Evolutionary conservation across 108 stramenopile species (phyloP), one percentile per base, ranked within the genome.

Genomic region (Nitzschia sp.): DNA sequence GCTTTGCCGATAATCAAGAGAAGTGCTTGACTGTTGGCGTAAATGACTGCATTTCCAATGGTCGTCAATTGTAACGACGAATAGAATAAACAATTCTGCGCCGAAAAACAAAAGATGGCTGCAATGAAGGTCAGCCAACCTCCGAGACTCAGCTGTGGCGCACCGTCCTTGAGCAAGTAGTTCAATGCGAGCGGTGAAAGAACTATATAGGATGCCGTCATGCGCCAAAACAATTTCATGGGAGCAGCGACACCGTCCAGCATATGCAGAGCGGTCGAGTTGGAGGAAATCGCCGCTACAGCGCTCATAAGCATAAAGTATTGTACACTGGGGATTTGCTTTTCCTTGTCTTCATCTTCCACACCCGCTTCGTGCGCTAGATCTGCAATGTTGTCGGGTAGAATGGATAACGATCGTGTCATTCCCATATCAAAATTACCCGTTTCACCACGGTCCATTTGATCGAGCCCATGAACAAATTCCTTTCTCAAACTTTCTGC

Each of bases 161-260:
- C 48, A 18, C 82, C 82, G 15, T 83, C 64, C 30, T 61, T 46
- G 6, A 25, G 31, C 18, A 81, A 35, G 59, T 75, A 35, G 32
- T 46, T 8, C 46, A 72, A 26, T 46, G 85, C 54, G 24, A 68
- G 31, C 45, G 72, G 69, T 55, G 75, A 8, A 53, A 71, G 36
- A 0, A 68, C 33, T 0, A 86, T n/a, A 23, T 72, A 64, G 13
- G 85, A 83, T 9, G 64, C 69, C 31, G 42, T 59, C 54, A 86
- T 75, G 23, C 85, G 53, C 89, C 89, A 90, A 26, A 75, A 81
- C 6, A 80, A 30, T 49, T 90, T 90, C 68, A 87, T 69, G 21
- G 68, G 70, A 0, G 79, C 38, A 13, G 75, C 56, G 1, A 88
- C 86, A 27, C 56, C 66, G 13, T 77, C 77, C 75, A 82, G 73